Base-by-base conservation (phyloP, 139 green algal species). In the Ettlia oleoabundans region DNA sequence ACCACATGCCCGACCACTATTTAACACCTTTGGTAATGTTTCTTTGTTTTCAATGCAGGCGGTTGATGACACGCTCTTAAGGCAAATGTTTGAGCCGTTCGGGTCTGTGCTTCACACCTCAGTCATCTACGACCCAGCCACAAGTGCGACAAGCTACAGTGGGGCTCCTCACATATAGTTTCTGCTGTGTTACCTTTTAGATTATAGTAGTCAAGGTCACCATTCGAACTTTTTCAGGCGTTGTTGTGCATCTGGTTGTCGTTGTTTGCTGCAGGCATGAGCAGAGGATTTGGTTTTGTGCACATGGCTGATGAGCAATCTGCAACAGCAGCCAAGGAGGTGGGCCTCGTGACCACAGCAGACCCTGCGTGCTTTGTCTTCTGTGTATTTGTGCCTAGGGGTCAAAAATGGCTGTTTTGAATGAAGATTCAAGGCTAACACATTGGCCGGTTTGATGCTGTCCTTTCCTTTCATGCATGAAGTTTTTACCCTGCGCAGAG, bases 211-310 rank as follows among this genome's bases (percentile, higher is more conserved):
- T 37, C 22, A 22, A 51, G 38, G n/a, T n/a, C n/a, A n/a, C n/a
- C n/a, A n/a, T n/a, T n/a, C n/a, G n/a, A n/a, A n/a, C n/a, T n/a
- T n/a, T n/a, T n/a, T n/a, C 28, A 41, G 55, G 18, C 18, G 55
- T 65, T 65, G 47, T 58, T 10, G 13, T 58, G 47, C 15, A 15
- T 15, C 10, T 58, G 47, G 13, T 58, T 35, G 22, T 15, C 37
- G 35, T 67, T 3, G 30, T 15, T 19, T 73, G 22, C 37, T 53
- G 53, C 73, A 80, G 73, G 40, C 28, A 33, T 24, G 8, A 80
- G 73, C 35, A 82, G 92, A 28, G 92, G 93, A 69, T 98, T 95
- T 84, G 95, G 94, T 21, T 98, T 98, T 78, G 90, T 98, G 21
- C 93, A 97, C 82, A 94, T 96, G 82, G 87, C 89, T 30, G 91